Base-by-base conservation (phyloP, 495 filamentous ascomycete species). In the Amniculicola lignicola region DNA sequence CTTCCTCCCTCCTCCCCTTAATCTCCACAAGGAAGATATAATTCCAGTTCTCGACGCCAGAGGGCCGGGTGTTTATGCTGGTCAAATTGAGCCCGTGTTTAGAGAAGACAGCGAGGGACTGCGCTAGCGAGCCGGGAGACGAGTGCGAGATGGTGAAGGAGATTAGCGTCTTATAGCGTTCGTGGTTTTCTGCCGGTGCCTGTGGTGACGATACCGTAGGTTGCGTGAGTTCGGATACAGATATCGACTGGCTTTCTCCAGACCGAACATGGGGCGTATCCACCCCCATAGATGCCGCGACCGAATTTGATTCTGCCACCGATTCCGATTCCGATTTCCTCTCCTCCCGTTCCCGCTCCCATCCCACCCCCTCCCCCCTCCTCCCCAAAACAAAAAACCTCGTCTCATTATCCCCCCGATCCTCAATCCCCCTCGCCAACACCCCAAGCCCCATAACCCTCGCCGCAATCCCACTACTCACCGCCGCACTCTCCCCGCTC, bases 21-120 rank as follows among this genome's bases (percentile, higher is more conserved):
- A 95, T 89, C 74, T 97, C 93, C 18, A 96, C 85, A 69, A 98
- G 86, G 71, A 97, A 96, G 22, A 95, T 79, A 72, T 98, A 98
- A 66, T 92, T 83, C 85, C 95, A 97, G 24, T 85, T 79, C 48
- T 72, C 70, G 37, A 79, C 73, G 57, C 87, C 75, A 62, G 86
- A 92, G 12, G 93, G 93, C 59, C 94, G 72, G 52, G 87, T 87
- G 57, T 86, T 89, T 67, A 96, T 96, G 68, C 86, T 91, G 12
- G 92, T 96, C 29, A 98, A 74, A 67, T 96, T 96, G 38, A 96
- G 69, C 0, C 77, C 74, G 60, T 78, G 75, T 9, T 71, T 69
- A 62, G 84, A 82, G 71, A 98, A 96, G 36, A 89, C 84, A 35
- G 82, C 74, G 50, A 98, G 72, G 16, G 85, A 84, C 63, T 90